These are phyloP conservation scores for Verticillium isaacii DNA, from an alignment of 2,329 filamentous ascomycete genomes.

Conservation along the genomic window DNA sequence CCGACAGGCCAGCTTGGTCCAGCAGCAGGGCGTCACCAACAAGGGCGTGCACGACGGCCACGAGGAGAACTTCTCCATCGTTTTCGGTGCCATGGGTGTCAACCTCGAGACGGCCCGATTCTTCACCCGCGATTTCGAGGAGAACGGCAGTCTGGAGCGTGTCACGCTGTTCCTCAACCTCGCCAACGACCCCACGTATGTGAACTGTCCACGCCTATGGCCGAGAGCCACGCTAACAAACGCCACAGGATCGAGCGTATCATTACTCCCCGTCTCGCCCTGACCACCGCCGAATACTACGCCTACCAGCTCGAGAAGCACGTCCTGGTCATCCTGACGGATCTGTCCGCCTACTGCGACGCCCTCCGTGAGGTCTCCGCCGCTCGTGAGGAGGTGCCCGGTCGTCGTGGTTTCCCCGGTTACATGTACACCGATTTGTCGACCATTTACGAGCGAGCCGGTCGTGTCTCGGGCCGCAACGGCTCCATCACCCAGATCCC, in stretches of 20 bases:
- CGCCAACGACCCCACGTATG: constrained; percentile 96
- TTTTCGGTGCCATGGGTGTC: constrained; percentile 99
- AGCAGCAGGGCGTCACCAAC: constrained; percentile 70
- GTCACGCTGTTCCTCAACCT: constrained; percentile 97
- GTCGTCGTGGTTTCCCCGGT: constrained; percentile 98
- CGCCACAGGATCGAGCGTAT: constrained; percentile 87
- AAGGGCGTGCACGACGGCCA: constrained; percentile 96
- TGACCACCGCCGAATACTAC: constrained; percentile 99
- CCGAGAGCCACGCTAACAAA: constrained; percentile 8
- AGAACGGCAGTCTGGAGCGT: constrained; percentile 98
- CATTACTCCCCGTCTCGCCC: constrained; percentile 94
- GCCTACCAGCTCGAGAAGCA: constrained; percentile 99
- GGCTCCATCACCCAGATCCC: constrained; percentile 99
- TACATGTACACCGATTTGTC: constrained; percentile 99
- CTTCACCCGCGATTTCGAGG: constrained; percentile 97
- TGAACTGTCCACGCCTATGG: constrained; percentile 10
- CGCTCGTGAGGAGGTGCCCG: constrained; percentile 96
- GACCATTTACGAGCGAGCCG: constrained; percentile 98
- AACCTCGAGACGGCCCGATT: constrained; percentile 98
- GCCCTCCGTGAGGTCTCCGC: constrained; percentile 98
- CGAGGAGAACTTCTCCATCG: constrained; percentile 99
- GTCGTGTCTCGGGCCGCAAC: constrained; percentile 93
- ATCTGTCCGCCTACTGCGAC: constrained; percentile 97
- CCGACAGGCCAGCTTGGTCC: constrained; percentile 90
- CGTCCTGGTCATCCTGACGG: constrained; percentile 96